phyloP scores from a whole-genome alignment of 1,284 basidiomycete genomes.

The Ceratobasidium sp. region DNA sequence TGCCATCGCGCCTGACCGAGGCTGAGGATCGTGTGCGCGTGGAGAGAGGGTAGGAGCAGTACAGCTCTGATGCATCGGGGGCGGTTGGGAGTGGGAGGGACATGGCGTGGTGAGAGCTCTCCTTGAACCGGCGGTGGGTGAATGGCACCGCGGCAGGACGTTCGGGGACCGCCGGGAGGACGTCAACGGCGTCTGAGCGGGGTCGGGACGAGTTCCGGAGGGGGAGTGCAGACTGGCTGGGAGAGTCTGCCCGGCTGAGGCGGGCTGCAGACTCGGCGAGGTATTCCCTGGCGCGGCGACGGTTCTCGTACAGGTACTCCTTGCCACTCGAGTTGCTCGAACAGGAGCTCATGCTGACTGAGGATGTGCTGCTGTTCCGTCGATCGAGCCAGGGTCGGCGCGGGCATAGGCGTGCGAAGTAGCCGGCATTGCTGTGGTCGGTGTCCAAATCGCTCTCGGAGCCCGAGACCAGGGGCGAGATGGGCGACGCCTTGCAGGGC shows the following conservation, averaged over 20 bases:
- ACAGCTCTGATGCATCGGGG: constrained; percentile 36
- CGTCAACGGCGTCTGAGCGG: neutral
- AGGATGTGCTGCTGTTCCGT: constrained; percentile 32
- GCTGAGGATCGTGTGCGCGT: constrained; percentile 17
- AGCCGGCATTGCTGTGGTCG: constrained; percentile 37
- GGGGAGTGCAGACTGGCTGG: constrained; percentile 25
- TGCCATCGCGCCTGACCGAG: constrained; percentile 18
- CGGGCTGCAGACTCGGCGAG: constrained; percentile 36
- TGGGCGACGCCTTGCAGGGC: constrained; percentile 32
- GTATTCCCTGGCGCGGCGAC: constrained; percentile 26
- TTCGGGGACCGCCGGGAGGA: constrained; percentile 22
- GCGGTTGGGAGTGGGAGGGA: constrained; percentile 21
- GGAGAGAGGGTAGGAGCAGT: constrained; percentile 30
- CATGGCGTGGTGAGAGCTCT: constrained; percentile 37
- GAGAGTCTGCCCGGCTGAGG: constrained; percentile 21
- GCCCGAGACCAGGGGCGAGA: constrained; percentile 34
- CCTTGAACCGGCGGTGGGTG: constrained; percentile 37
- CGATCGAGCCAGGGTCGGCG: constrained; percentile 32
- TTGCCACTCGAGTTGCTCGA: constrained; percentile 35
- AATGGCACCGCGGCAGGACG: constrained; percentile 33
- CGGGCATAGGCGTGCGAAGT: constrained; percentile 32
- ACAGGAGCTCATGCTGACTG: constrained; percentile 37
- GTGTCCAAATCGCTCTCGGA: constrained; percentile 37
- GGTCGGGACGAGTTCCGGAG: neutral
- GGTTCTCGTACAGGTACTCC: constrained; percentile 37